These are phyloP conservation scores for Cydonia oblonga DNA, from an alignment of 331 rosid species.

Conservation along the genomic window DNA sequence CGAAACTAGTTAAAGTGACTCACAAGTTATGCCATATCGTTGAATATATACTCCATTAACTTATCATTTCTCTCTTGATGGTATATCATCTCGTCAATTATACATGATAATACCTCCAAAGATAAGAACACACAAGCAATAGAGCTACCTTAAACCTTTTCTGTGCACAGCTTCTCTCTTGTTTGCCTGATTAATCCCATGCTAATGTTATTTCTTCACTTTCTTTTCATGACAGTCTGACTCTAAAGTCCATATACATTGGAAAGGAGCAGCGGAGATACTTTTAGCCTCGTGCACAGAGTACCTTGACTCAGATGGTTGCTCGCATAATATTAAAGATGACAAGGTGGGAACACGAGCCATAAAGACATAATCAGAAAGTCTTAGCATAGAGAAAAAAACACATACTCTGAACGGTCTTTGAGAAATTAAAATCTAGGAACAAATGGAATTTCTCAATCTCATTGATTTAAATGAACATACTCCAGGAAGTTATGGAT, in stretches of 20 bases:
- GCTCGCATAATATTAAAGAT: conserved; percentile 36
- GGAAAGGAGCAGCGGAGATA: conserved; percentile 99
- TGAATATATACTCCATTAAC: neutral
- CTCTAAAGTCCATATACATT: conserved; percentile 67
- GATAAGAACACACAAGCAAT: too few relatives aligned
- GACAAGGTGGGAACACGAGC: conserved; percentile 47
- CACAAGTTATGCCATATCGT: neutral
- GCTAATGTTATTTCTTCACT: neutral
- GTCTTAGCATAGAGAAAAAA: neutral
- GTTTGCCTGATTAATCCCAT: neutral
- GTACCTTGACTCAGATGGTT: conserved; percentile 63
- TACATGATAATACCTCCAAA: neutral
- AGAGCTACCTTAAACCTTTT: conserved; percentile 1
- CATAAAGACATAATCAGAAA: neutral
- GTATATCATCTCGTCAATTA: neutral
- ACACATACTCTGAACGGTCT: neutral
- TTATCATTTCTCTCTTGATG: neutral
- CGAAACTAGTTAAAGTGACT: neutral
- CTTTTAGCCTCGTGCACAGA: conserved; percentile 55
- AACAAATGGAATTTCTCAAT: neutral
- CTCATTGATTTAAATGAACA: neutral
- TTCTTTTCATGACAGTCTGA: conserved; percentile 38
- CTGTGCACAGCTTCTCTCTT: neutral
- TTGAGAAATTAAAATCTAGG: conserved; percentile 7
- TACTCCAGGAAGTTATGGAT: conserved; percentile 6